Evolutionary conservation across 768 basidiomycete species (phyloP).

Genomic region (Mycena venus): DNA sequence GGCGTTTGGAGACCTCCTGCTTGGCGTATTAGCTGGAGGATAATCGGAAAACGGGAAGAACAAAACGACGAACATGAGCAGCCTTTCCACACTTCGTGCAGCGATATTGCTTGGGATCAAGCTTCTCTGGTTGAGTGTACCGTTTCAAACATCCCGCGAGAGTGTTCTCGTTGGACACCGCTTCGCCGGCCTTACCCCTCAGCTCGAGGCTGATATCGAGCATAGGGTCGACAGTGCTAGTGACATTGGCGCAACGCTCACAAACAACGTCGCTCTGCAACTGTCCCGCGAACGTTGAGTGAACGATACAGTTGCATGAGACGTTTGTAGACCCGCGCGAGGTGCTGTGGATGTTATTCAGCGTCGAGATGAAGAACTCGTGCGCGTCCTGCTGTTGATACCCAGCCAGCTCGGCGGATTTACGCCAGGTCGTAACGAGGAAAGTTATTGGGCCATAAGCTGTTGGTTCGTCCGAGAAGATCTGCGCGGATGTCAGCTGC

Average conservation of each 20-base stretch:
- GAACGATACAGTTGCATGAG: constrained; percentile 91
- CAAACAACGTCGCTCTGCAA: constrained; percentile 93
- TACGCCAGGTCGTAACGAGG: constrained; percentile 87
- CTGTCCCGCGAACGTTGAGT: constrained; percentile 89
- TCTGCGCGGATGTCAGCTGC: constrained; percentile 44
- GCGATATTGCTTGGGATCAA: constrained; percentile 85
- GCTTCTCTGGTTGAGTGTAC: constrained; percentile 90
- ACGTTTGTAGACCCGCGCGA: constrained; percentile 81
- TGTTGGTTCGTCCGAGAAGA: constrained; percentile 67
- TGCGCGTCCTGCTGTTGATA: constrained; percentile 97
- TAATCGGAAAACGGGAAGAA: background rate
- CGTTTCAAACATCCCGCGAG: constrained; percentile 82
- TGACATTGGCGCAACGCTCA: constrained; percentile 84
- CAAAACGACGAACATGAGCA: constrained; percentile 71
- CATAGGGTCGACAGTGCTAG: constrained; percentile 88
- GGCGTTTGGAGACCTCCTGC: constrained; percentile 85
- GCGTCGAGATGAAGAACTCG: constrained; percentile 84
- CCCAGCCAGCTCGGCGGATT: constrained; percentile 85
- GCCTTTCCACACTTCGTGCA: constrained; percentile 86
- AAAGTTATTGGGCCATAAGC: constrained; percentile 89
- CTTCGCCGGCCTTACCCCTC: constrained; percentile 64
- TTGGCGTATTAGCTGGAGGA: constrained; percentile 5
- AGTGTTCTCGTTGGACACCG: constrained; percentile 67
- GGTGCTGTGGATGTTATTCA: constrained; percentile 90
- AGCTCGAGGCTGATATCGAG: constrained; percentile 93